A percentile compares a stretch with the other conserved stretches of the same genome.
Evolutionary conservation across 106 monocot genomes (phyloP).

Genomic region (Iris macrosiphon): DNA sequence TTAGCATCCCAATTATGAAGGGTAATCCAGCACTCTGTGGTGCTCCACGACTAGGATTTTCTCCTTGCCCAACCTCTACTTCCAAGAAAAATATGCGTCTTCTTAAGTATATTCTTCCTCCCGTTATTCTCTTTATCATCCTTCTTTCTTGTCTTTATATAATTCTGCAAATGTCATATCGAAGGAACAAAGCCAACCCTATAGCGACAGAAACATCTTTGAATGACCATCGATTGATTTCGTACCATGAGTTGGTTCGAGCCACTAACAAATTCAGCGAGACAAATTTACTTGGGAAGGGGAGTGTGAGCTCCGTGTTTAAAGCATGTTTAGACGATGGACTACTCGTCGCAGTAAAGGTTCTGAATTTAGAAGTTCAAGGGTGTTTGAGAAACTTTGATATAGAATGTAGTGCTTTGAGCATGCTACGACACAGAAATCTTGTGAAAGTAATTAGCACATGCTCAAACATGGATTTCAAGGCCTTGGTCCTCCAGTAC

Average conservation of each 20-base stretch:
- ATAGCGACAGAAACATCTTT: not conserved
- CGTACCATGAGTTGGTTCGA: not conserved
- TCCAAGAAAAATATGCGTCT: not conserved
- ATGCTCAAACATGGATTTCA: not conserved
- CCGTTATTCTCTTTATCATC: not conserved
- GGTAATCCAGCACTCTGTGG: not conserved
- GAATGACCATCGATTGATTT: not conserved
- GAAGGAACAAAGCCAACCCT: not conserved
- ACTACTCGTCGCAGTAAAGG: not conserved
- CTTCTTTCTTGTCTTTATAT: not conserved
- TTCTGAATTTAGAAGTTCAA: slow-evolving; percentile 7
- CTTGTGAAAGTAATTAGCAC: not conserved
- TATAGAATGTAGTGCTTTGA: not conserved
- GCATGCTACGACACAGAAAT: slow-evolving; percentile 14
- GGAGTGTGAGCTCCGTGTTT: slow-evolving; percentile 10
- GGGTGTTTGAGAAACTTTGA: not conserved
- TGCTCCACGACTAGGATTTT: not conserved
- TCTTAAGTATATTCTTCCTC: slow-evolving; percentile 1
- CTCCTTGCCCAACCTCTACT: not conserved
- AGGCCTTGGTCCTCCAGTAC: slow-evolving; percentile 18
- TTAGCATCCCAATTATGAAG: not conserved
- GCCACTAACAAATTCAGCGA: not conserved
- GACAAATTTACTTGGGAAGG: slow-evolving; percentile 1
- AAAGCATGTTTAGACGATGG: slow-evolving; percentile 16
- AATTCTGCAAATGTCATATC: not conserved